Base-by-base conservation (phyloP, 371 early-diverging fungal species). In the Entomophthora muscae region DNA sequence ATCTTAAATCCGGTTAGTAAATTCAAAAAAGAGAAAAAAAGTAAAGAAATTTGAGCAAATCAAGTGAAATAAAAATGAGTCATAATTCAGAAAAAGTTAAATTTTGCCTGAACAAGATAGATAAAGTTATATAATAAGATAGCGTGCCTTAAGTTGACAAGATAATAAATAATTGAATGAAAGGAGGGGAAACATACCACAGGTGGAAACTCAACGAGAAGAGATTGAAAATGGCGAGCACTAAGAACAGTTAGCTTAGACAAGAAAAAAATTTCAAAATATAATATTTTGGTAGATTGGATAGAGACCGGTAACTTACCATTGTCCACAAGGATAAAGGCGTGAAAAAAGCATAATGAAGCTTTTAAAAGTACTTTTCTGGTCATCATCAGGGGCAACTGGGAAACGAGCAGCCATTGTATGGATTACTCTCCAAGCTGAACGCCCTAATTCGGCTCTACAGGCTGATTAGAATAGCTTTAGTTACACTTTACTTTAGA, bases 251-350 rank as follows among this genome's bases (percentile, higher is more conserved):
- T 5, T 17, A 17, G 17, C 5, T 5, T 17, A 42, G 17, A 22
- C n/a, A 24, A 22, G 1, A 24, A 68, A 31, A 12, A 21, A 27
- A 31, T 30, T 54, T 33, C 59, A 52, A 28, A 55, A 51, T 56
- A 31, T 21, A 55, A 33, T 53, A 26, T 31, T 24, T 17, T 33
- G 59, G 13, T 17, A 28, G 10, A 22, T 12, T 22, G 22, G 24
- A 63, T 63, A 26, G 29, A 62, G 0, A 17, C 32, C 10, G 29
- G 52, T 1, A 42, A 65, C 64, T 75, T 80, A 88, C 89, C 98
- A 99, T 73, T 95, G 93, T 51, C 93, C 95, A 70, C 99, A 99
- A 10, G 99, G 99, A 73, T 96, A 99, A 32, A 98, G 70, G 64
- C 89, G 75, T 1, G 92, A 86, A 63, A 99, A 80, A 13, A 94